phyloP scores from a whole-genome alignment of 176 grass and related monocot genomes.

The Bothriochloa decipiens region DNA sequence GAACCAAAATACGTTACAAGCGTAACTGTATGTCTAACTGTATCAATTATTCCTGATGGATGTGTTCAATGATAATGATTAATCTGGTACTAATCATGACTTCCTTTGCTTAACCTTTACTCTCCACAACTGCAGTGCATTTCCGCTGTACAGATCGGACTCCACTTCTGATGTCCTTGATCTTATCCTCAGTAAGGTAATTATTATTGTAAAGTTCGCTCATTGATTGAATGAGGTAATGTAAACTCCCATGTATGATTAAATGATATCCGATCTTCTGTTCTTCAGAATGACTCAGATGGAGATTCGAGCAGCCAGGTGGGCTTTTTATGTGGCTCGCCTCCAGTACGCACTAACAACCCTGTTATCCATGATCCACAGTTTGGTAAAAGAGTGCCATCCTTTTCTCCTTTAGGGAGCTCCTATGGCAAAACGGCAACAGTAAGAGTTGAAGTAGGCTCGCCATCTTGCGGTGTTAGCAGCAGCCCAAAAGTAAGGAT shows the following conservation, averaged over 20 bases:
- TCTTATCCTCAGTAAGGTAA: conserved; percentile 76
- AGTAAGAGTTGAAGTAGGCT: conserved; percentile 61
- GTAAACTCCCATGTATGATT: neutral
- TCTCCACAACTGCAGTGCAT: conserved; percentile 40
- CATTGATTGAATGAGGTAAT: neutral
- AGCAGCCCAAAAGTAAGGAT: conserved; percentile 88
- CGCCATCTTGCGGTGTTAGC: conserved; percentile 66
- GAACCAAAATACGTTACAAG: neutral
- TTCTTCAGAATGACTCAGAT: conserved; percentile 67
- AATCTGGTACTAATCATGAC: neutral
- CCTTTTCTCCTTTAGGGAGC: conserved; percentile 64
- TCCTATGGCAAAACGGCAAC: conserved; percentile 43
- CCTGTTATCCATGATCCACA: conserved; percentile 74
- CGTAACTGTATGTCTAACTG: neutral
- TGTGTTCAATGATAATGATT: conserved; percentile 4
- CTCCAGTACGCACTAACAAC: conserved; percentile 83
- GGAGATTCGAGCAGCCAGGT: conserved; percentile 53
- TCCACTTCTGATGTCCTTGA: conserved; percentile 70
- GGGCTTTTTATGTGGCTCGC: conserved; percentile 79
- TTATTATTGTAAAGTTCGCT: conserved; percentile 10
- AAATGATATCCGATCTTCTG: conserved; percentile 18
- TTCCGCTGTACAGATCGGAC: conserved; percentile 62
- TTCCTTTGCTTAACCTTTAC: conserved; percentile 24
- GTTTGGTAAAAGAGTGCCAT: conserved; percentile 58
- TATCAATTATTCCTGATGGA: neutral